These are phyloP conservation scores for Kwoniella bestiolae DNA, from an alignment of 768 basidiomycete genomes.

Conservation along the genomic window DNA sequence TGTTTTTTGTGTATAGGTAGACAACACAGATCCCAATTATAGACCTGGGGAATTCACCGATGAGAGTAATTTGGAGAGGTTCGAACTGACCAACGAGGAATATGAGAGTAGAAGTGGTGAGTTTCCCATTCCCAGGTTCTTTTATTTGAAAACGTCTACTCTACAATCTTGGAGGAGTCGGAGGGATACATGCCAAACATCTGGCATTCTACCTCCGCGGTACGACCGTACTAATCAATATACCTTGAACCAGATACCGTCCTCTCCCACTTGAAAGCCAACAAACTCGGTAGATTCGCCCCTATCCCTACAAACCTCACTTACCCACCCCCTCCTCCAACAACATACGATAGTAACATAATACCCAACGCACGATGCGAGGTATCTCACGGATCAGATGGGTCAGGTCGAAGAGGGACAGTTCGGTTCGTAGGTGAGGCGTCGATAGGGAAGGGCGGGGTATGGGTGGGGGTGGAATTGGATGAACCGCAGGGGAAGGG, in stretches of 20 bases:
- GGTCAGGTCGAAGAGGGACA: constrained; percentile 75
- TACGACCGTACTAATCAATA: too few species aligned
- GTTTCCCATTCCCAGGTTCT: constrained; percentile 18
- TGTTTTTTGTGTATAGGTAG: constrained; percentile 68
- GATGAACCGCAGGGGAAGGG: constrained; percentile 97
- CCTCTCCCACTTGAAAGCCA: constrained; percentile 79
- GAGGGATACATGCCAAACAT: neutral
- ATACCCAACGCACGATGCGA: constrained; percentile 77
- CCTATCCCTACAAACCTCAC: constrained; percentile 39
- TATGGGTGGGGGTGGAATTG: constrained; percentile 92
- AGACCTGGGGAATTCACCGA: constrained; percentile 80
- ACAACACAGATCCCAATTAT: constrained; percentile 77
- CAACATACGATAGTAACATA: constrained; percentile 60
- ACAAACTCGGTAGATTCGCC: constrained; percentile 89
- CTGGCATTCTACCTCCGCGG: too few species aligned
- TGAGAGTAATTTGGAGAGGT: constrained; percentile 85
- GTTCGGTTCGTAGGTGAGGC: constrained; percentile 85
- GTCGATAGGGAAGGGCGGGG: constrained; percentile 67
- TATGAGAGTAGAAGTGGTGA: constrained; percentile 80
- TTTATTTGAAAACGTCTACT: too few species aligned
- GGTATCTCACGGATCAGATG: constrained; percentile 72
- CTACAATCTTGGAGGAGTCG: too few species aligned
- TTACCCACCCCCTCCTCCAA: constrained; percentile 4
- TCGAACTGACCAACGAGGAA: constrained; percentile 79
- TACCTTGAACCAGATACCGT: constrained; percentile 71